Percentiles rank a stretch among this genome's conserved stretches.
These are phyloP conservation scores for Terfezia claveryi DNA, from an alignment of 495 filamentous ascomycete species.

Conservation along the genomic window DNA sequence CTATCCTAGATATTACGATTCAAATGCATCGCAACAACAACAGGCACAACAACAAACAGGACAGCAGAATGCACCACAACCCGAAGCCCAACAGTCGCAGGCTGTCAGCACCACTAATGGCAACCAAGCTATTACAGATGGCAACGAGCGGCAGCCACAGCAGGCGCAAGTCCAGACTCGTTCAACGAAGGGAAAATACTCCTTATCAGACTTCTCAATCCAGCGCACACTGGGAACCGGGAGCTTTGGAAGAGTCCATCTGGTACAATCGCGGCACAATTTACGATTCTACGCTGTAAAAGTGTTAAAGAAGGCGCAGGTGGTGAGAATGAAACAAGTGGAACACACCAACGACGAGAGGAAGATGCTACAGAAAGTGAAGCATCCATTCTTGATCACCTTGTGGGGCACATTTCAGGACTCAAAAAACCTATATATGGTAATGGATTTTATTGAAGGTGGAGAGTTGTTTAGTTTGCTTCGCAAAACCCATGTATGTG, in stretches of 20 bases:
- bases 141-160: slow-evolving; percentile 7
- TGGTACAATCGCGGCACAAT: slow-evolving; percentile 94
- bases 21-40: slow-evolving; percentile 10
- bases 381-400: slow-evolving; percentile 92
- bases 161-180: slow-evolving; percentile 27
- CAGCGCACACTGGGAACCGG: slow-evolving; percentile 84
- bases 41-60: slow-evolving; percentile 11
- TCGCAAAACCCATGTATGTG: slow-evolving; percentile 78
- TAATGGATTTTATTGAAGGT: slow-evolving; percentile 99
- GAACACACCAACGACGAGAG: slow-evolving; percentile 98
- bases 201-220: slow-evolving; percentile 66
- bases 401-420: slow-evolving; percentile 98
- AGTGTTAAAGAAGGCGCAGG: slow-evolving; percentile 92
- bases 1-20: slow-evolving; percentile 19
- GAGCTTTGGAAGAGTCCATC: slow-evolving; percentile 86
- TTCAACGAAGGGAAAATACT: slow-evolving; percentile 94
- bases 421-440: slow-evolving; percentile 90
- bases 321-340: slow-evolving; percentile 99
- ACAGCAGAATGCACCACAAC: slow-evolving; percentile 4
- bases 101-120: slow-evolving; percentile 4
- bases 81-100: slow-evolving; percentile 2
- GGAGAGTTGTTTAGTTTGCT: slow-evolving; percentile 90
- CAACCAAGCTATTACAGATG: slow-evolving; percentile 1
- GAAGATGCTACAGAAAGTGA: slow-evolving; percentile 79
- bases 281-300: slow-evolving; percentile 95